These are phyloP conservation scores for Annulohypoxylon bovei DNA, from an alignment of 495 filamentous ascomycete species.

Conservation along the genomic window DNA sequence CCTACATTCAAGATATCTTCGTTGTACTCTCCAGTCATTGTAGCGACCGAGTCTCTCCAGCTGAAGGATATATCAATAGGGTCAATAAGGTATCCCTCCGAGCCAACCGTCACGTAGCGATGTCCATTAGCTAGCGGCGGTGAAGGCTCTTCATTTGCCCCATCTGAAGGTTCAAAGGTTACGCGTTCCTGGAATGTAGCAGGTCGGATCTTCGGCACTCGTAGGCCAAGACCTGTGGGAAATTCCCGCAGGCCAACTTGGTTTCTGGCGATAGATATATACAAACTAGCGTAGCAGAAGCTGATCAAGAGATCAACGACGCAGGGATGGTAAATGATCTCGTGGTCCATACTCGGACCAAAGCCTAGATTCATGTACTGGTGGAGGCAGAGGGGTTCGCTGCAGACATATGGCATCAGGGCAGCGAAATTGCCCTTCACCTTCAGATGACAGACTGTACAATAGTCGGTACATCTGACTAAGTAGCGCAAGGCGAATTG, in stretches of 20 bases:
- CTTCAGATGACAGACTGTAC: constrained; percentile 83
- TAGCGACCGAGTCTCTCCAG: constrained; percentile 7
- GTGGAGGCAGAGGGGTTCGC: constrained; percentile 80
- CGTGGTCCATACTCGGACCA: constrained; percentile 85
- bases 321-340: constrained; percentile 80
- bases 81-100: constrained; percentile 17
- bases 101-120: neutral
- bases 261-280: neutral
- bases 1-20: constrained; percentile 2
- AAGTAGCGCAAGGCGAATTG: constrained; percentile 85
- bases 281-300: constrained; percentile 75
- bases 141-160: too few relatives aligned
- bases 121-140: too few relatives aligned
- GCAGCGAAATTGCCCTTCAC: constrained; percentile 78
- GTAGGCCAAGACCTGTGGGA: constrained; percentile 74
- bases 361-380: constrained; percentile 93
- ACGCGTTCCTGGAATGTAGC: neutral
- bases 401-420: constrained; percentile 93
- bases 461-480: constrained; percentile 86
- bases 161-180: too few relatives aligned
- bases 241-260: constrained; percentile 62
- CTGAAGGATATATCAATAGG: constrained; percentile 24
- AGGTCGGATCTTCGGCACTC: constrained; percentile 62
- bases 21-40: neutral
- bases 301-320: constrained; percentile 89